Conservation (phyloP, 495 filamentous ascomycete species). For the Penicillium diatomitis region DNA sequence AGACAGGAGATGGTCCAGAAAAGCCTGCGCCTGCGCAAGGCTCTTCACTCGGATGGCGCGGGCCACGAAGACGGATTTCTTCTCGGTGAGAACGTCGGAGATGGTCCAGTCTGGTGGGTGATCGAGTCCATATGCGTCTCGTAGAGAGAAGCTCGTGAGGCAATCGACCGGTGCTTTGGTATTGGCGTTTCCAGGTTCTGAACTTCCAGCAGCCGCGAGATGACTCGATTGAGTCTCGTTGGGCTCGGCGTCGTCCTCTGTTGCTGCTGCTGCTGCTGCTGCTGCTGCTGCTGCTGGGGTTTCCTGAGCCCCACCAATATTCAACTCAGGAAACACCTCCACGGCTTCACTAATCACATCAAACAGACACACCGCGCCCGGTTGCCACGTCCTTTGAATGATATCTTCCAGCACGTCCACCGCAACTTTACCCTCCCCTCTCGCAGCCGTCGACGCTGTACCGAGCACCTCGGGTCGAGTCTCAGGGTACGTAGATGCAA, state of each 20-base stretch:
- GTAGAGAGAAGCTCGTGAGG: slow-evolving; percentile 22
- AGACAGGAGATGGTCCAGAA: slow-evolving; percentile 60
- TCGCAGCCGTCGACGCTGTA: slow-evolving; percentile 39
- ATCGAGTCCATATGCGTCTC: slow-evolving; percentile 29
- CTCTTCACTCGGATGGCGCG: slow-evolving; percentile 59
- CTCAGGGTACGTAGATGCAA: slow-evolving; percentile 64
- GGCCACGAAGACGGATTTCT: slow-evolving; percentile 83
- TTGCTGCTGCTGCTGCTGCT: background rate
- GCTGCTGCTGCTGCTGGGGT: slow-evolving; percentile 1
- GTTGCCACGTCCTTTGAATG: slow-evolving; percentile 53
- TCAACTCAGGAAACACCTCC: slow-evolving; percentile 38
- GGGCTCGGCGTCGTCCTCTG: background rate
- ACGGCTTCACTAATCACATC: slow-evolving; percentile 62
- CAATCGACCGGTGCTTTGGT: slow-evolving; percentile 6
- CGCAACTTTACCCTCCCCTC: slow-evolving; percentile 59
- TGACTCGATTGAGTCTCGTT: slow-evolving; percentile 2
- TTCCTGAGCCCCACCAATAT: slow-evolving; percentile 23
- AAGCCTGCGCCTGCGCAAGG: slow-evolving; percentile 57
- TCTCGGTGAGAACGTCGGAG: slow-evolving; percentile 63
- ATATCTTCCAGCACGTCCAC: slow-evolving; percentile 57
- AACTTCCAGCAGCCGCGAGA: no score
- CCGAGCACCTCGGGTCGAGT: slow-evolving; percentile 61
- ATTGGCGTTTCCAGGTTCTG: background rate
- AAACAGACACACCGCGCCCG: slow-evolving; percentile 77
- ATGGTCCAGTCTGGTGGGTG: slow-evolving; percentile 55